Conservation (phyloP, 2,329 filamentous ascomycete species). For the Neospermospora avenae region DNA sequence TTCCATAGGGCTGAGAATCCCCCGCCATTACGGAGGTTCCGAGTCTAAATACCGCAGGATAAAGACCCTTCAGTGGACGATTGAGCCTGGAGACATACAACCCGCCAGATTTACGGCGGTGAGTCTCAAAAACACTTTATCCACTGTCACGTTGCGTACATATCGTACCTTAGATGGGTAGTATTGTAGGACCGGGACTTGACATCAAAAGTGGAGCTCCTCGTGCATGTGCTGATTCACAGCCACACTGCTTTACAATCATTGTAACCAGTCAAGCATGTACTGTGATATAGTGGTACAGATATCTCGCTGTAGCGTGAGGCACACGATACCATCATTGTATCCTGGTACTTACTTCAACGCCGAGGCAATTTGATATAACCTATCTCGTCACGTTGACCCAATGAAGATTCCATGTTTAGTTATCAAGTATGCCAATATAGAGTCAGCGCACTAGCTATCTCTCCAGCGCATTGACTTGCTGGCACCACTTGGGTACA, state of each 20-base stretch:
- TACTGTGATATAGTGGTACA: not conserved
- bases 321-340: not conserved
- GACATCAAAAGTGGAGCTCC: not conserved
- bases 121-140: slow-evolving; percentile 8
- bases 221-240: not conserved
- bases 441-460: not conserved
- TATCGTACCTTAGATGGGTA: not conserved
- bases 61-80: not conserved
- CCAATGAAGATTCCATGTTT: not conserved
- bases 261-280: slow-evolving; percentile 1
- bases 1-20: slow-evolving; percentile 14
- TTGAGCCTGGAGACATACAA: not conserved
- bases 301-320: not conserved
- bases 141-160: slow-evolving; percentile 10
- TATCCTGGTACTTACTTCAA: not conserved
- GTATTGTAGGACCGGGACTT: slow-evolving; percentile 7
- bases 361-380: not conserved
- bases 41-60: slow-evolving; percentile 7
- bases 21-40: slow-evolving; percentile 14
- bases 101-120: slow-evolving; percentile 5
- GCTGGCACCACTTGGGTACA: slow-evolving; percentile 14
- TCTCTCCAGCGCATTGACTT: slow-evolving; percentile 10
- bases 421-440: not conserved
- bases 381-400: not conserved
- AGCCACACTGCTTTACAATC: slow-evolving; percentile 1